Base-by-base conservation (phyloP, 176 grass and related monocot genomes). In the Ensete ventricosum region DNA sequence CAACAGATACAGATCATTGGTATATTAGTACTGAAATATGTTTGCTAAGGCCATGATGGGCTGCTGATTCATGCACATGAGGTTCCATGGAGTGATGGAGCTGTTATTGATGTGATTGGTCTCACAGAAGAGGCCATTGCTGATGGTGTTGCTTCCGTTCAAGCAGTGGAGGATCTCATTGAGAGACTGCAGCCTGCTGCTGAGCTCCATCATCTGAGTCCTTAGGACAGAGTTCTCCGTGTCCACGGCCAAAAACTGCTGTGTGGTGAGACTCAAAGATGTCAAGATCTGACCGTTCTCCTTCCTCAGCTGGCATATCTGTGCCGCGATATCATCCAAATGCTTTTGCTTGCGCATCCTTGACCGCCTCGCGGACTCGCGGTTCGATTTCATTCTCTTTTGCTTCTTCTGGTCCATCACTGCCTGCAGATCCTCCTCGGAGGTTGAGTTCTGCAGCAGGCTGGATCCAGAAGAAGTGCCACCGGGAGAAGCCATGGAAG, bases 311-410 rank as follows among this genome's bases (percentile, higher is more conserved):
- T 87, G 88, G 1, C 81, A 72, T 1, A 81, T 73, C 79, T 93
- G 94, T 26, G 90, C 80, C 5, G 50, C 82, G 50, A 98, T 80
- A 52, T 93, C 90, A 71, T 93, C 88, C 54, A 98, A 73, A 72
- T 91, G 94, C 53, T 89, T 88, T 82, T 98, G 94, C 76, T 98
- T 98, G 13, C 94, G 84, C 88, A 89, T 81, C 77, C 94, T 79
- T 53, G 94, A 98, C 74, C 94, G 83, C 10, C 94, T 83, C 53
- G 90, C 94, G 0, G 94, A 98, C 78, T 98, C 94, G 17, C 90
- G 84, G 82, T 98, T 98, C 9, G 95, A 98, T 16, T 87, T 84
- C 95, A 91, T 98, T 69, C 90, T 77, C 79, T 93, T 93, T 1
- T 89, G 85, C 73, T 85, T 83, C 27, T 88, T 86, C 72, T 88